Percentiles rank a stretch among this genome's conserved stretches.
Conservation (phyloP, 2,329 filamentous ascomycete genomes). For the Monosporascus sp. region DNA sequence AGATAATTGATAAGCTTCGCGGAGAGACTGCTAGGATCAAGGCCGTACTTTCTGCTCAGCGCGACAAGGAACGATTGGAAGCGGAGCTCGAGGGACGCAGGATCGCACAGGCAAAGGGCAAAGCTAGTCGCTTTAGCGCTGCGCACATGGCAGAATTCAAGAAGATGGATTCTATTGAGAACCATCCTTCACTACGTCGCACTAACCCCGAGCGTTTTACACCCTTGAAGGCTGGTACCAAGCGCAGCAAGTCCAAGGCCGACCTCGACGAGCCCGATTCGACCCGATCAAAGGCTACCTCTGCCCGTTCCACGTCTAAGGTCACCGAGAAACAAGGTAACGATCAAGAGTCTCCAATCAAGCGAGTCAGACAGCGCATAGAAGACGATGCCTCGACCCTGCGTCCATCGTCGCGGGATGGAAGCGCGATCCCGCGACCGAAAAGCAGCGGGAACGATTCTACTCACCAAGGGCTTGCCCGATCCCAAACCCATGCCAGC, state of each 20-base stretch:
- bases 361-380: conserved; percentile 64
- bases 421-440: conserved; percentile 43
- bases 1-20: conserved; percentile 61
- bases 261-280: conserved; percentile 57
- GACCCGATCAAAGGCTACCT: conserved; percentile 24
- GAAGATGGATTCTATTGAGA: conserved; percentile 95
- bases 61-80: conserved; percentile 47
- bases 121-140: conserved; percentile 73
- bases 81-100: conserved; percentile 51
- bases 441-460: conserved; percentile 38
- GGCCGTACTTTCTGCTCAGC: conserved; percentile 57
- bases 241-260: conserved; percentile 47
- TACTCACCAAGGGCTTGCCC: conserved; percentile 27
- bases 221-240: conserved; percentile 38
- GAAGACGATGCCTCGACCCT: conserved; percentile 64
- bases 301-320: conserved; percentile 19
- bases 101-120: conserved; percentile 76
- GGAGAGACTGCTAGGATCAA: conserved; percentile 69
- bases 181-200: conserved; percentile 75
- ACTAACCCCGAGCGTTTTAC: conserved; percentile 48
- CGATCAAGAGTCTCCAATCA: conserved; percentile 44
- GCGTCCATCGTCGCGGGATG: conserved; percentile 53
- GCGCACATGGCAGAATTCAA: conserved; percentile 84
- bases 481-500: conserved; percentile 45
- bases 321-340: conserved; percentile 16